These are phyloP conservation scores for Xylaria intraflava DNA, from an alignment of 495 filamentous ascomycete genomes.

Conservation along the genomic window DNA sequence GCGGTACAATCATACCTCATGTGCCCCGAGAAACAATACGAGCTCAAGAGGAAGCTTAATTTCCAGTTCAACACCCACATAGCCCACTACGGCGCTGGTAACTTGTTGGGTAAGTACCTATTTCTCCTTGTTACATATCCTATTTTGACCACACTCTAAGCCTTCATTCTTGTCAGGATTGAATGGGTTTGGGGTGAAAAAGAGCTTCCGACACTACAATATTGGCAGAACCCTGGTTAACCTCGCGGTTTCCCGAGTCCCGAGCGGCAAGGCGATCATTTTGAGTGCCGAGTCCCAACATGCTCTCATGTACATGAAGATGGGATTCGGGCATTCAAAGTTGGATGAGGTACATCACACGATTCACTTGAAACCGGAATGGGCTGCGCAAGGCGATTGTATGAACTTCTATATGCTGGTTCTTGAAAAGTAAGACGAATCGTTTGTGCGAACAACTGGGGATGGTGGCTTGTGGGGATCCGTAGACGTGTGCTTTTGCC, in stretches of 20 bases:
- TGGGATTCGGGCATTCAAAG: not conserved
- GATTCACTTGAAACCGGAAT: not conserved
- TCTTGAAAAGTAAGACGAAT: not conserved
- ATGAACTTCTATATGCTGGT: not conserved
- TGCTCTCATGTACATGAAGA: not conserved
- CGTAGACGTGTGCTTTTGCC: no score
- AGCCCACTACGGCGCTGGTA: not conserved
- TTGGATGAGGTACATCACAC: not conserved
- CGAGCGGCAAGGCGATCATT: not conserved
- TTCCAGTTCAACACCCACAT: not conserved
- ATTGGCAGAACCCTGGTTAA: slow-evolving; percentile 1
- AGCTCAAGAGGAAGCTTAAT: not conserved
- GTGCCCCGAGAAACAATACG: not conserved
- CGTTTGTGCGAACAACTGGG: not conserved
- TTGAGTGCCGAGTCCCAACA: not conserved
- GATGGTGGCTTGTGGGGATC: not conserved
- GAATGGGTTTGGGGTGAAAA: not conserved
- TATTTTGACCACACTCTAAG: not conserved
- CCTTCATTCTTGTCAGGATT: not conserved
- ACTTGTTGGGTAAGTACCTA: slow-evolving; percentile 1
- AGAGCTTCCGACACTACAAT: not conserved
- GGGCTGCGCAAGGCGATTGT: not conserved
- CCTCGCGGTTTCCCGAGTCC: not conserved
- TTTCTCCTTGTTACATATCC: not conserved
- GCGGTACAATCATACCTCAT: not conserved